Evolutionary conservation across 345 rosid species (phyloP), one percentile per base, ranked within the genome.

Genomic region (Brassica cretica): DNA sequence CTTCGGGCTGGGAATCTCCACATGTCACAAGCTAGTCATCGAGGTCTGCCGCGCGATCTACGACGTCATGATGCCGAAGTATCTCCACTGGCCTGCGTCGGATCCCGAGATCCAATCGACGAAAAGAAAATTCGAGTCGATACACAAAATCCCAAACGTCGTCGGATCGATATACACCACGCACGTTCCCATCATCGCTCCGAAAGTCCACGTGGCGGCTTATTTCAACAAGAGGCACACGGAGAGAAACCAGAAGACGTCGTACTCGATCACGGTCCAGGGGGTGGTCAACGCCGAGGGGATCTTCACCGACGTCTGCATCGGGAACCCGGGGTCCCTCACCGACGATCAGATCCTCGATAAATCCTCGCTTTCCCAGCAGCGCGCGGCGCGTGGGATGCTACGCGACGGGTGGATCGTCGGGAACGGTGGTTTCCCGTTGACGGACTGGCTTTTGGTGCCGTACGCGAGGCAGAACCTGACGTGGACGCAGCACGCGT

Each of bases 321-420:
- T 92, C 70, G 97, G 97, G 3, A 88, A 88, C 89, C 97, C 97
- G 0, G 97, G 97, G 0, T 92, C 97, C 5, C 85, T 90, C 85
- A 74, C 87, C 1, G 95, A 92, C 32, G 97, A 92, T 15, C 86
- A 80, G 64, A 90, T 92, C 66, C 82, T 92, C 4, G 92, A 89
- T 72, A 89, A 85, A 46, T 92, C 96, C 0, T 89, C 96, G 6
- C 76, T 92, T 72, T 82, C 60, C 24, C 84, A 87, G 74, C 89
- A 92, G 74, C 70, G 46, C 4, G 91, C 9, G 92, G 85, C 71
- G 61, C 73, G 84, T 37, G 89, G 96, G 16, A 84, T 84, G 32
- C 56, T 92, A 10, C 87, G 75, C 63, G 87, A 90, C 78, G 84
- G 89, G 55, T 89, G 89, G 89, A 69, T 90, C 39, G 93, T 83